Base-by-base conservation (phyloP, 768 basidiomycete species). In the Russula earlei region DNA sequence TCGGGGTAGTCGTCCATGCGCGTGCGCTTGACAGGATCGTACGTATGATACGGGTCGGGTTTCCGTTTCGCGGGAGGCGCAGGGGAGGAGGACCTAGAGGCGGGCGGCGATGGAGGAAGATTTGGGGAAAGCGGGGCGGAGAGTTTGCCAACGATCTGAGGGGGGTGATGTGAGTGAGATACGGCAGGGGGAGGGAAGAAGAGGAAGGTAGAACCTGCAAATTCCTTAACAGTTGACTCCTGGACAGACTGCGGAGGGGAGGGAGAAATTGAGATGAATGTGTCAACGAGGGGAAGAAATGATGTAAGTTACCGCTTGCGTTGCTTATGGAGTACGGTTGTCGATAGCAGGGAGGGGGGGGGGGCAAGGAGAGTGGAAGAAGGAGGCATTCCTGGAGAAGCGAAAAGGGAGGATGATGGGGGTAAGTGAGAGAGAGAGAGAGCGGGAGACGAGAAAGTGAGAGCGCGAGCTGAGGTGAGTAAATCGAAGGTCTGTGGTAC, bases 21-120 rank as follows among this genome's bases (percentile, higher is more conserved):
- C 64, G 60, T 65, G 61, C 67, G 56, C 54, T 60, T 57, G 55
- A 61, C 55, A 44, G 61, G 49, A 49, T 62, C 62, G 47, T 49
- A 58, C 55, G 47, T 29, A 47, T 40, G 55, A 56, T 42, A 54
- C 43, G 47, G 46, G 55, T 65, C 60, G 54, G 48, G 66, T 62
- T 74, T 75, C 55, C 76, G 73, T 64, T 78, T 76, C 63, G 52
- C 59, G 4, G 67, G 62, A 27, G 67, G 68, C 19, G 67, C 65
- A 42, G 73, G 75, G 60, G 77, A 76, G 66, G 71, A 64, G 62
- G 67, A 65, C 62, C 73, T 71, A 62, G 76, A 75, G 29, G 69
- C 66, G 25, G 75, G 73, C 54, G 78, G 73, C 65, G 77, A 74
- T 57, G 73, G 71, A 45, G 75, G 76, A 47, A 77, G 64, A 52